These are phyloP conservation scores for Phytophthora pinifolia DNA, from an alignment of 352 stramenopile genomes.

Conservation along the genomic window DNA sequence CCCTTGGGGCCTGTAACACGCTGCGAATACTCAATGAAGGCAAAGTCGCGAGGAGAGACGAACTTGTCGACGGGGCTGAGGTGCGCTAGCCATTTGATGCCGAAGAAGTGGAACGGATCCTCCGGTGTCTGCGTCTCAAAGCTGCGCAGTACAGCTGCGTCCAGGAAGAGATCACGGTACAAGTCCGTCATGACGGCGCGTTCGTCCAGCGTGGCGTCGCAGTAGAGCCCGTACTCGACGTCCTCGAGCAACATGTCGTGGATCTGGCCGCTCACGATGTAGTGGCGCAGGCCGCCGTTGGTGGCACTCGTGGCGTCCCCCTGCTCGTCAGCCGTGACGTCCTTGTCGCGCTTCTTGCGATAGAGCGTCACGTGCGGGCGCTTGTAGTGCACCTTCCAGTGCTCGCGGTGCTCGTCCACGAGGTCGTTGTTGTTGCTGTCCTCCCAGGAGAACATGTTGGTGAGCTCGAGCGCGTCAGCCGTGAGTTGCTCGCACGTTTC, in stretches of 20 bases:
- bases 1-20: slow-evolving; percentile 33
- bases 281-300: slow-evolving; percentile 38
- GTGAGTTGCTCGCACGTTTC: slow-evolving; percentile 50
- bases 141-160: slow-evolving; percentile 41
- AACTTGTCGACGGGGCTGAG: slow-evolving; percentile 51
- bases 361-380: slow-evolving; percentile 57
- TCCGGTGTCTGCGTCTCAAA: slow-evolving; percentile 38
- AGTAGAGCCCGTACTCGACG: slow-evolving; percentile 55
- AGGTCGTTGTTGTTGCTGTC: slow-evolving; percentile 47
- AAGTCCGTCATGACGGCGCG: slow-evolving; percentile 49
- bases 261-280: slow-evolving; percentile 47
- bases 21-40: slow-evolving; percentile 48
- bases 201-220: slow-evolving; percentile 44
- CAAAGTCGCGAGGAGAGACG: slow-evolving; percentile 48
- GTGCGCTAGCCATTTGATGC: slow-evolving; percentile 50
- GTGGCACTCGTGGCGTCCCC: slow-evolving; percentile 16
- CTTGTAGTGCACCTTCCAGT: slow-evolving; percentile 59
- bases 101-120: slow-evolving; percentile 53
- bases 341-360: slow-evolving; percentile 40
- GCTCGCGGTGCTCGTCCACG: slow-evolving; percentile 28
- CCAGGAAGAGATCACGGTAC: slow-evolving; percentile 43
- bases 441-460: slow-evolving; percentile 56
- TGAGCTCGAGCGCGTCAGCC: slow-evolving; percentile 45
- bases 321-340: slow-evolving; percentile 10
- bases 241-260: slow-evolving; percentile 50